phyloP scores from a whole-genome alignment of 2,329 filamentous ascomycete genomes.

The Fonsecaea nubica region DNA sequence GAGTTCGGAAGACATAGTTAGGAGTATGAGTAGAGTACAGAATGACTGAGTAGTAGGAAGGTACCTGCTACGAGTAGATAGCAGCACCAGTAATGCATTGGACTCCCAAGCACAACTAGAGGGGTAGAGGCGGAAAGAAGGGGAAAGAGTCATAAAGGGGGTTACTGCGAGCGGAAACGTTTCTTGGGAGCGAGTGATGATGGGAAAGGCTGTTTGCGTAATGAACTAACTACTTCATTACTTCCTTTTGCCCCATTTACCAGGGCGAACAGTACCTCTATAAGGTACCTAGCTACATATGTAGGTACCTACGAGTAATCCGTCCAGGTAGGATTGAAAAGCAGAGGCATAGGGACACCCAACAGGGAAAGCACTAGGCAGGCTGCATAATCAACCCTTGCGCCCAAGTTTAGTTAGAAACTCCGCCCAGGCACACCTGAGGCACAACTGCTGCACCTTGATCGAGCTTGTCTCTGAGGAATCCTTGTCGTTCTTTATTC shows the following conservation, averaged over 20 bases:
- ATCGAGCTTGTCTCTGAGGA: neutral
- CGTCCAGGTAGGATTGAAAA: too few species aligned
- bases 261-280: too few species aligned
- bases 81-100: neutral
- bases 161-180: neutral
- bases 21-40: neutral
- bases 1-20: neutral
- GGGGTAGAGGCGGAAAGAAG: too few species aligned
- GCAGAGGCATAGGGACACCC: too few species aligned
- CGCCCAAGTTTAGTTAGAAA: neutral
- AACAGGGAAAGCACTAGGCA: too few species aligned
- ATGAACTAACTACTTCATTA: neutral
- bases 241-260: too few species aligned
- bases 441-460: too few species aligned
- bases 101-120: too few species aligned
- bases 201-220: slow-evolving; percentile 1
- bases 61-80: too few species aligned
- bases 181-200: neutral
- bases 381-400: neutral
- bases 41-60: neutral
- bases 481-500: neutral
- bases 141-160: neutral
- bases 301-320: neutral
- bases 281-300: too few species aligned
- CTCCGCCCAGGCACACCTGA: neutral